phyloP scores from a whole-genome alignment of 73 alveolate genomes.

The Stentor coeruleus region DNA sequence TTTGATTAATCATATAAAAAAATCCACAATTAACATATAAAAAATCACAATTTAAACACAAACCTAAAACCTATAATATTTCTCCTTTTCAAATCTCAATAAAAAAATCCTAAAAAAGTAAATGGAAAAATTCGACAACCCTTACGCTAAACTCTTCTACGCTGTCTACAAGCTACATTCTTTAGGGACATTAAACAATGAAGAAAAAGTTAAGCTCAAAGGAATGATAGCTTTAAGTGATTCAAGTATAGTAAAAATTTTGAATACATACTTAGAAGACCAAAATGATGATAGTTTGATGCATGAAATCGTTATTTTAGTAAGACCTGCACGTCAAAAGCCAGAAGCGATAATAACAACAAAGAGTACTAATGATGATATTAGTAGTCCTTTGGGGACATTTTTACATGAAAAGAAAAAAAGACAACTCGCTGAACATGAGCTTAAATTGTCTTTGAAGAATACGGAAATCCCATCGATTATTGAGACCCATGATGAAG shows the following conservation, averaged over 20 bases:
- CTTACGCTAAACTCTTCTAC: constrained; percentile 8
- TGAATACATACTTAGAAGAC: neutral
- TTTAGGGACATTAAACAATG: neutral
- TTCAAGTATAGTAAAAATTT: neutral
- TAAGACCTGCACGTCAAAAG: constrained; percentile 6
- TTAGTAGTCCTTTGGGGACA: constrained; percentile 12
- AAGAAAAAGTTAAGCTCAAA: neutral
- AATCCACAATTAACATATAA: too few relatives aligned
- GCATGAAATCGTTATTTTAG: constrained; percentile 1
- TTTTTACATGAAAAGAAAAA: constrained; percentile 22
- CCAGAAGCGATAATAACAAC: neutral
- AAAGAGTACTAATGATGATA: neutral
- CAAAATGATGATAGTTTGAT: neutral
- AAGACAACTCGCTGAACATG: constrained; percentile 21
- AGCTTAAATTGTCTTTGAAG: neutral
- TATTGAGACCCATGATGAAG: neutral
- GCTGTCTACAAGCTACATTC: constrained; percentile 5
- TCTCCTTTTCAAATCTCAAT: too few relatives aligned
- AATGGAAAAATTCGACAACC: neutral
- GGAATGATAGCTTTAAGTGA: neutral
- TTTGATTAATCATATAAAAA: too few relatives aligned
- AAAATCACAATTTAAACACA: too few relatives aligned
- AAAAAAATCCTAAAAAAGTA: too few relatives aligned
- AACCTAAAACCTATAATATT: too few relatives aligned
- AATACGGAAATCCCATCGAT: neutral